These are phyloP conservation scores for Camellia lanceoleosa DNA, from an alignment of 148 eudicot species.

Conservation along the genomic window DNA sequence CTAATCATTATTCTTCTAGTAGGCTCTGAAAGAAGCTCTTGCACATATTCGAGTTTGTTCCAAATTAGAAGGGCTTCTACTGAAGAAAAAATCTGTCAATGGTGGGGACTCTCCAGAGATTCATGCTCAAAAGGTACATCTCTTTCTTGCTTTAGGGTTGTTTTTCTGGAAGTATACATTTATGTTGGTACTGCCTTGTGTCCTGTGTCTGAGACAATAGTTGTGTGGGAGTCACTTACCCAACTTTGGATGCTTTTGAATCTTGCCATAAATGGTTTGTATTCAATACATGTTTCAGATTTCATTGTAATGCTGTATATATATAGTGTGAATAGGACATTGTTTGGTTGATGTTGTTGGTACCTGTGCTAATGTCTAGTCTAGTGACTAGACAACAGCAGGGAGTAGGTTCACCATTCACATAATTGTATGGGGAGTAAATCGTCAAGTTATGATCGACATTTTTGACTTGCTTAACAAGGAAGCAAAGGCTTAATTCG, in stretches of 20 bases:
- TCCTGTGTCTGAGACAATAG: background rate
- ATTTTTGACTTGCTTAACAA: no score
- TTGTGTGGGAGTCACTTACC: background rate
- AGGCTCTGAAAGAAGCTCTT: constrained; percentile 89
- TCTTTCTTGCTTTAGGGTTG: background rate
- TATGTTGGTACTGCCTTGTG: background rate
- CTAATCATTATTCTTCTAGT: constrained; percentile 20
- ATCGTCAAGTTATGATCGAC: background rate
- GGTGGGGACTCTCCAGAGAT: constrained; percentile 83
- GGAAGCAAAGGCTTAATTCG: background rate
- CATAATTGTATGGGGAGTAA: background rate
- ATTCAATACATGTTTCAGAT: background rate
- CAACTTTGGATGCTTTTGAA: background rate
- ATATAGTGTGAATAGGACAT: background rate
- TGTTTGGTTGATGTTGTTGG: background rate
- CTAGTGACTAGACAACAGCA: background rate
- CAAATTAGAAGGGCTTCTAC: constrained; percentile 76
- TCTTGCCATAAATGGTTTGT: background rate
- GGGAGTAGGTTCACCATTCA: background rate
- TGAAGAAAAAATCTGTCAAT: constrained; percentile 64
- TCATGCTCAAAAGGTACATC: constrained; percentile 91
- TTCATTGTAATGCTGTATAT: no score
- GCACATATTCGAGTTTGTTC: constrained; percentile 85
- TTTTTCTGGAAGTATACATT: background rate
- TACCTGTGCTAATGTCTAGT: background rate